Evolutionary conservation across 2,329 filamentous ascomycete species (phyloP).

Genomic region (Fusarium globosum): DNA sequence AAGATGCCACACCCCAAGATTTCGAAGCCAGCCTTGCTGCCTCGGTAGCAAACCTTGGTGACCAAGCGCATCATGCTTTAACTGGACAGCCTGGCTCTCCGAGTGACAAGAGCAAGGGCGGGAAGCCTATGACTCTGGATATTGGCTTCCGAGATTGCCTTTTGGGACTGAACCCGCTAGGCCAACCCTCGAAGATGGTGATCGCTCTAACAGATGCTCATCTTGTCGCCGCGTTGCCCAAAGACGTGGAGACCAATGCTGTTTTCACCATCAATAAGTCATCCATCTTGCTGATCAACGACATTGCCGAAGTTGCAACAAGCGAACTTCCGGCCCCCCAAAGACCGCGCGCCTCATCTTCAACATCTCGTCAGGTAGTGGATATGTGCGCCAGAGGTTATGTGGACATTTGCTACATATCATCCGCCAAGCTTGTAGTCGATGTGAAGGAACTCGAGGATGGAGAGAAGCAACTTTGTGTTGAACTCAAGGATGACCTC

Average conservation of each 20-base stretch:
- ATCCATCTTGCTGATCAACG: slow-evolving; percentile 85
- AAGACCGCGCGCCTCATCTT: slow-evolving; percentile 48
- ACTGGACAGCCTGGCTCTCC: slow-evolving; percentile 43
- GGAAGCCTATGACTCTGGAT: slow-evolving; percentile 74
- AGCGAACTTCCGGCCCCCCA: slow-evolving; percentile 24
- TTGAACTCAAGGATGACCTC: slow-evolving; percentile 86
- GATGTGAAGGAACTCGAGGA: slow-evolving; percentile 66
- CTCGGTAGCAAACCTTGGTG: slow-evolving; percentile 81
- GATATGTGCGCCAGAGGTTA: slow-evolving; percentile 76
- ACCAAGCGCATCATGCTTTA: slow-evolving; percentile 66
- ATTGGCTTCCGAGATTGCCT: slow-evolving; percentile 84
- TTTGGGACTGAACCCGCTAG: slow-evolving; percentile 84
- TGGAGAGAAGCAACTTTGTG: slow-evolving; percentile 74
- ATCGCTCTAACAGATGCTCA: slow-evolving; percentile 83
- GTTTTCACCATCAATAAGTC: slow-evolving; percentile 80
- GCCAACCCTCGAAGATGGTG: slow-evolving; percentile 78
- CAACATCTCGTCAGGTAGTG: slow-evolving; percentile 61
- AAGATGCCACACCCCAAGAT: slow-evolving; percentile 76
- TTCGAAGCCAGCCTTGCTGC: slow-evolving; percentile 80
- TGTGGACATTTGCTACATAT: slow-evolving; percentile 88
- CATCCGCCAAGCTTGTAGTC: slow-evolving; percentile 77
- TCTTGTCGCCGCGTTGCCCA: slow-evolving; percentile 74
- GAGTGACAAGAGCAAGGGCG: slow-evolving; percentile 44
- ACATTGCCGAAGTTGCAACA: slow-evolving; percentile 59
- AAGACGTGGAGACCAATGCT: slow-evolving; percentile 71